Evolutionary conservation across 2,329 filamentous ascomycete species (phyloP), one percentile per base, ranked within the genome.

Genomic region (Fusarium siculi): DNA sequence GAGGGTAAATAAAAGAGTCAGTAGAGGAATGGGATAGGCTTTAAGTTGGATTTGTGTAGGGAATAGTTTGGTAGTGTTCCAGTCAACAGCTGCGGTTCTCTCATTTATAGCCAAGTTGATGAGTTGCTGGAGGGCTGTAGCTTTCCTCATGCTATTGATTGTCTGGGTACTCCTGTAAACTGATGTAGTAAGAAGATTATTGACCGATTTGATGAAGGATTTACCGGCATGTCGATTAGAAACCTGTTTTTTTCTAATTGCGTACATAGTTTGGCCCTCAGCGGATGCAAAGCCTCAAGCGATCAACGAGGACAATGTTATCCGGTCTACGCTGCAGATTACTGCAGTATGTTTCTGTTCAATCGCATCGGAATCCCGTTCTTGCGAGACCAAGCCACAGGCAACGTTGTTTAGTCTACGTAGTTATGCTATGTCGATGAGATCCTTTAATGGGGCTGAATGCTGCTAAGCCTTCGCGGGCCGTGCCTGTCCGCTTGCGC

Each of bases 41-140:
- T 46, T 11, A 0, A 19, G 8, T 7, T 14, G 43, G 23, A 28
- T 19, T 1, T 46, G 0, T 44, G 8, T 0, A 14, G 18, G 4
- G 4, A 25, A 6, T 25, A 19, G 11, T 11, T 44, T 19, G 3
- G 8, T 46, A 28, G 23, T 19, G 23, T 9, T 19, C 4, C 1
- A 3, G 43, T 19, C 3, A 28, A 3, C 4, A 28, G n/a, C n/a
- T n/a, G n/a, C n/a, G 43, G 8, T 4, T 46, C 11, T 9, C 43
- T 28, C 11, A 46, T 46, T 46, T 46, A 46, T 46, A 46, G 11
- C 4, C 43, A 28, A 19, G 7, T 14, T 9, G 16, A 9, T 2
- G 43, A 25, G 3, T 25, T n/a, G n/a, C n/a, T n/a, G n/a, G n/a
- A n/a, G n/a, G n/a, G n/a, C n/a, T n/a, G n/a, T n/a, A n/a, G n/a